These are phyloP conservation scores for Alternaria ethzedia DNA, from an alignment of 2,329 filamentous ascomycete genomes.

Conservation along the genomic window DNA sequence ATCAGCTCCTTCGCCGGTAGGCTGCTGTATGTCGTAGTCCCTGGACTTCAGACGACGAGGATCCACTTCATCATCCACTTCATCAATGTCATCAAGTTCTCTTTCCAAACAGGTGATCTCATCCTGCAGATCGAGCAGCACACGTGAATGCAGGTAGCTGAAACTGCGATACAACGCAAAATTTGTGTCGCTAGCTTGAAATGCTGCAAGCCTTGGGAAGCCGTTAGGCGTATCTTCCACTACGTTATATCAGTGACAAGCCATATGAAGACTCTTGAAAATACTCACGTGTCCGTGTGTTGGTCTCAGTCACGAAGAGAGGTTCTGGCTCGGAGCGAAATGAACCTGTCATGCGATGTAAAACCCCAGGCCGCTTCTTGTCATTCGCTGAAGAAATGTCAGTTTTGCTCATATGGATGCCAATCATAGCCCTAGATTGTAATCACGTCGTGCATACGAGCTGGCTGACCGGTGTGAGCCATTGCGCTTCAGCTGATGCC, in stretches of 20 bases:
- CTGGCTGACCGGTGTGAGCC: neutral
- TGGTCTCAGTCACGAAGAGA: slow-evolving; percentile 37
- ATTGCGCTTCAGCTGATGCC: neutral
- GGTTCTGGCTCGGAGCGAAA: slow-evolving; percentile 42
- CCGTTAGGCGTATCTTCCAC: slow-evolving; percentile 49
- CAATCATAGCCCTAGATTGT: neutral
- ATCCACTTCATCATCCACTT: too few species aligned
- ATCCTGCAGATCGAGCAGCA: slow-evolving; percentile 48
- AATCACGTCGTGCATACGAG: neutral
- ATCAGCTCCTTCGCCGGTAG: slow-evolving; percentile 12
- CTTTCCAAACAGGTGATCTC: slow-evolving; percentile 47
- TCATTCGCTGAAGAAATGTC: slow-evolving; percentile 23
- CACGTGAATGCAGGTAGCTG: slow-evolving; percentile 48
- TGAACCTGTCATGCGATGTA: slow-evolving; percentile 37
- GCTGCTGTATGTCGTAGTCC: slow-evolving; percentile 29
- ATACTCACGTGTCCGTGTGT: slow-evolving; percentile 40
- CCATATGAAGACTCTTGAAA: neutral
- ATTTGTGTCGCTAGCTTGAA: slow-evolving; percentile 49
- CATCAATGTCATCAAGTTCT: slow-evolving; percentile 38
- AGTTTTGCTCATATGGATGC: slow-evolving; percentile 7
- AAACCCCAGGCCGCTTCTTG: slow-evolving; percentile 31
- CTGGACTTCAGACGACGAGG: slow-evolving; percentile 25
- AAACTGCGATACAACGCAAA: slow-evolving; percentile 52
- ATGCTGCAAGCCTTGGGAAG: slow-evolving; percentile 48
- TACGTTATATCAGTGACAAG: slow-evolving; percentile 15